phyloP scores from a whole-genome alignment of 306 rosid genomes.

The Biancaea sappan region DNA sequence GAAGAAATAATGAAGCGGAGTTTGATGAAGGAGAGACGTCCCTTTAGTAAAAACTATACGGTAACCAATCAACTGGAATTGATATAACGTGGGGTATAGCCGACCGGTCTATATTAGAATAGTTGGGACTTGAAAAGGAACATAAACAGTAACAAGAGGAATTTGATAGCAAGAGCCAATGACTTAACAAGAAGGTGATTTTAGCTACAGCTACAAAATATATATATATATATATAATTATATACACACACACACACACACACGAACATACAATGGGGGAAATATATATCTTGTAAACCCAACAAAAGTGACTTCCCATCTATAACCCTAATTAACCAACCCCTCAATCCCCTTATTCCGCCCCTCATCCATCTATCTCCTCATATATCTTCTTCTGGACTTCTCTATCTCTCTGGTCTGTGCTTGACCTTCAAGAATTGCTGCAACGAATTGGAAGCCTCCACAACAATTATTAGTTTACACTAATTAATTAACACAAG shows the following conservation, averaged over 20 bases:
- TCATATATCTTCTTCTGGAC: constrained; percentile 59
- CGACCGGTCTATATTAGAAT: constrained; percentile 28
- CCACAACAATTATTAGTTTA: neutral
- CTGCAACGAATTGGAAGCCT: constrained; percentile 14
- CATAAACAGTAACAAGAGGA: constrained; percentile 24
- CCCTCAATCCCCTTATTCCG: constrained; percentile 54
- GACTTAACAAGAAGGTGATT: constrained; percentile 31
- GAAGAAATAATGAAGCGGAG: constrained; percentile 37
- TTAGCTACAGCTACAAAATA: constrained; percentile 12
- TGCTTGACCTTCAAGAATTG: constrained; percentile 47
- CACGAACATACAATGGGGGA: too few species aligned
- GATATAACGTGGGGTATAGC: constrained; percentile 41
- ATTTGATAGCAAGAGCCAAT: constrained; percentile 31
- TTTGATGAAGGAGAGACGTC: constrained; percentile 65
- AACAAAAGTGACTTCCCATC: constrained; percentile 99
- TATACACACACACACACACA: too few species aligned
- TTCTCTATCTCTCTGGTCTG: constrained; percentile 29
- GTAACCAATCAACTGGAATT: constrained; percentile 51
- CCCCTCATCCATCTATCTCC: constrained; percentile 56
- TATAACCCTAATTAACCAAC: constrained; percentile 89
- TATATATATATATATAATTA: constrained; percentile 23
- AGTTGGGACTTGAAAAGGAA: constrained; percentile 34
- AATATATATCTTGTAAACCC: constrained; percentile 90
- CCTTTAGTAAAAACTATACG: constrained; percentile 60
- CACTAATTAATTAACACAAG: neutral